Evolutionary conservation across 73 alveolate species (phyloP).

Genomic region (Paramecium sexaurelia): DNA sequence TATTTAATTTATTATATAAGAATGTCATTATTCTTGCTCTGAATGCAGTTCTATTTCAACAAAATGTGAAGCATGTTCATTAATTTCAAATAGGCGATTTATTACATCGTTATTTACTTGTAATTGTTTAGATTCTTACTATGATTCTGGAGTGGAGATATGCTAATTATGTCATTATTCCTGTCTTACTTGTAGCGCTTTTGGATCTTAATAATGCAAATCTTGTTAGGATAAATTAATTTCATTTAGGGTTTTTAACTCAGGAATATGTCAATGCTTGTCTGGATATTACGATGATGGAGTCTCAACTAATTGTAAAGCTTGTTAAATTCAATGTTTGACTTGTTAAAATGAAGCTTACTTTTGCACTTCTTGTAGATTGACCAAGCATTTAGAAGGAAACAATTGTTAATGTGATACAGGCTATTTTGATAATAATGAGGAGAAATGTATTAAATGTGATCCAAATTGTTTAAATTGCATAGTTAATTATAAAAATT

Average conservation of each 20-base stretch:
- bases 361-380: neutral
- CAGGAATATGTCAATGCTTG: neutral
- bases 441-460: neutral
- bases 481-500: neutral
- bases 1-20: neutral
- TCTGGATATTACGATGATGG: conserved; percentile 21
- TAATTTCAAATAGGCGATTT: neutral
- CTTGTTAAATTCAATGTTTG: neutral
- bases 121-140: neutral
- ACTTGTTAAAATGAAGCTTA: neutral
- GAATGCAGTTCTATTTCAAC: neutral
- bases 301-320: neutral
- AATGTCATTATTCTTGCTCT: neutral
- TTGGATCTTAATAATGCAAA: neutral
- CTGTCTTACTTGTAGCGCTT: neutral
- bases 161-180: neutral
- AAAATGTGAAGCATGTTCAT: neutral
- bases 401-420: neutral
- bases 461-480: neutral
- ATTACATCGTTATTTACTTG: neutral
- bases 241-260: neutral
- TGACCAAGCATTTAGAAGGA: neutral
- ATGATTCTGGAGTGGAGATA: neutral
- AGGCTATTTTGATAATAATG: neutral
- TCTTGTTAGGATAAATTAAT: neutral